A percentile compares a stretch with the other conserved stretches of the same genome.
phyloP scores from a whole-genome alignment of 495 filamentous ascomycete genomes.

The Acidomyces sp. region DNA sequence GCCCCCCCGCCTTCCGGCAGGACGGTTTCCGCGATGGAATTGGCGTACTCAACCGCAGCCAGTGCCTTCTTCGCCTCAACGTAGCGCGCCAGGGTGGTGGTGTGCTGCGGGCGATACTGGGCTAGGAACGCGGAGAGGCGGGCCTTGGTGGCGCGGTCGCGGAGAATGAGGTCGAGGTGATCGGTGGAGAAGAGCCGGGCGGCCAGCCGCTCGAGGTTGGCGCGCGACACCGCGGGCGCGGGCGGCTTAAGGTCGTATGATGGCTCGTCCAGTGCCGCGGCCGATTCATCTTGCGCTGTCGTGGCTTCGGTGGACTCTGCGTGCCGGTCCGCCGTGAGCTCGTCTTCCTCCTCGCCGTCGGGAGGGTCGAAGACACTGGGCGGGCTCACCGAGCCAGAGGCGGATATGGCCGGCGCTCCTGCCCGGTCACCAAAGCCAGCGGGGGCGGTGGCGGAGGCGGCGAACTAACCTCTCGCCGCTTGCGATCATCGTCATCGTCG shows the following conservation, averaged over 20 bases:
- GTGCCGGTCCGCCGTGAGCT: too few species aligned
- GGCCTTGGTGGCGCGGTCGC: constrained; percentile 17
- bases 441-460: not conserved
- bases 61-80: constrained; percentile 27
- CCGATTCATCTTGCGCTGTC: constrained; percentile 7
- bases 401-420: constrained; percentile 11
- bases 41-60: constrained; percentile 28
- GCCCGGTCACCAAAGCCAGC: not conserved
- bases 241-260: constrained; percentile 29
- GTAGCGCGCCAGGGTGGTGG: constrained; percentile 22
- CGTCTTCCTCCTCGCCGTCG: constrained; percentile 7
- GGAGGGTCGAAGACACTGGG: constrained; percentile 13
- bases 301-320: constrained; percentile 15
- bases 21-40: constrained; percentile 21
- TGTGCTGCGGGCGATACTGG: constrained; percentile 23
- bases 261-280: constrained; percentile 14
- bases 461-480: too few species aligned
- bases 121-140: constrained; percentile 25
- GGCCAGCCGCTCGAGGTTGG: constrained; percentile 25
- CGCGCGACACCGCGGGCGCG: constrained; percentile 21
- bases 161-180: constrained; percentile 27
- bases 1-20: constrained; percentile 12
- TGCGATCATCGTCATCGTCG: too few species aligned
- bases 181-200: constrained; percentile 26
- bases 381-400: constrained; percentile 10